A percentile compares a stretch with the other conserved stretches of the same genome.
Evolutionary conservation across 371 early-diverging fungal species (phyloP).

Genomic region (Mucor sp.): DNA sequence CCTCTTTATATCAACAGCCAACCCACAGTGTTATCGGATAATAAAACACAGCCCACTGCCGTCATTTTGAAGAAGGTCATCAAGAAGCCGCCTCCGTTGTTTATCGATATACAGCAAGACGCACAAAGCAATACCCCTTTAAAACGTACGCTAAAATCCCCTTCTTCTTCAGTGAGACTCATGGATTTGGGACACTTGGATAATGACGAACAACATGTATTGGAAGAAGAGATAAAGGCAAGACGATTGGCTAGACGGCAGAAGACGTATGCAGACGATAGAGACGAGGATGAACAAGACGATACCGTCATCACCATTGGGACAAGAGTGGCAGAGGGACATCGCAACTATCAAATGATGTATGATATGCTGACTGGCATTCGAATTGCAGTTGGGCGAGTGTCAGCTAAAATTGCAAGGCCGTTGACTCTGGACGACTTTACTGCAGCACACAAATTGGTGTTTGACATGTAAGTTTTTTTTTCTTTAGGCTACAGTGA

Average conservation of each 20-base stretch:
- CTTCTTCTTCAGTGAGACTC: neutral
- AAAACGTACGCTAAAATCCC: conserved; percentile 8
- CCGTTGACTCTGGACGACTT: conserved; percentile 79
- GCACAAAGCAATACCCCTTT: neutral
- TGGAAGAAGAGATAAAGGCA: conserved; percentile 38
- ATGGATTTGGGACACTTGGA: conserved; percentile 33
- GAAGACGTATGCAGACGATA: conserved; percentile 18
- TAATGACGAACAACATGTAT: conserved; percentile 30
- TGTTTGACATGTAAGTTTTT: conserved; percentile 80
- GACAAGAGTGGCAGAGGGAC: conserved; percentile 67
- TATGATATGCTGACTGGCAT: conserved; percentile 98
- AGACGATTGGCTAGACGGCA: conserved; percentile 32
- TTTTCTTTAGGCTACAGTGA: no score
- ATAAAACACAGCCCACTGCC: conserved; percentile 2
- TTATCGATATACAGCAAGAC: conserved; percentile 3
- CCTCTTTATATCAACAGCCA: neutral
- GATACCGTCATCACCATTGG: conserved; percentile 58
- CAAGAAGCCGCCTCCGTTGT: conserved; percentile 5
- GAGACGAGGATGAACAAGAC: conserved; percentile 44
- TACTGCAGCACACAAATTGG: conserved; percentile 85
- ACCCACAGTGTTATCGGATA: neutral
- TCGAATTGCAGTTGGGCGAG: conserved; percentile 73
- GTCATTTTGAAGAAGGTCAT: neutral
- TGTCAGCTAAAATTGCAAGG: conserved; percentile 81
- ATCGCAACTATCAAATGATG: conserved; percentile 85